Evolutionary conservation across 2,329 filamentous ascomycete species (phyloP).

Genomic region (Nemania bipapillata): DNA sequence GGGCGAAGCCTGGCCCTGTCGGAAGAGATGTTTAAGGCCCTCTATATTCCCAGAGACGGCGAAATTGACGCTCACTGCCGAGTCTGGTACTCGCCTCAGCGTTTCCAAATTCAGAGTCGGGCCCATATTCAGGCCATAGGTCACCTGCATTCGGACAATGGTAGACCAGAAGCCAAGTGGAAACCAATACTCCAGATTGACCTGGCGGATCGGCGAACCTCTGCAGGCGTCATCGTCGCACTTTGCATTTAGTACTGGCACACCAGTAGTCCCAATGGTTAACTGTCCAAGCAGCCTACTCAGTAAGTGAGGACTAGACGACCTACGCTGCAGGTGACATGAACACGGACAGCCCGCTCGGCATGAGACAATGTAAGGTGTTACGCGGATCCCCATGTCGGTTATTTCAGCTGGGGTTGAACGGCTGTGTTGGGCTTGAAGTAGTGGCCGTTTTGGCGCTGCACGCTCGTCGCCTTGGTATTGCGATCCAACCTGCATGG

Average conservation of each 20-base stretch:
- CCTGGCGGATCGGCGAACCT: conserved; percentile 39
- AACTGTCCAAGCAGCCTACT: conserved; percentile 46
- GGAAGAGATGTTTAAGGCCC: conserved; percentile 10
- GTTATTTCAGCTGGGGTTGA: conserved; percentile 6
- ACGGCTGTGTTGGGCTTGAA: not conserved
- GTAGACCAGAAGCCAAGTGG: conserved; percentile 48
- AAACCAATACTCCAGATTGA: conserved; percentile 52
- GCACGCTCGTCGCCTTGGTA: conserved; percentile 34
- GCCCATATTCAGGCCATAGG: conserved; percentile 41
- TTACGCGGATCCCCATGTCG: conserved; percentile 27
- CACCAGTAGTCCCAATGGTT: conserved; percentile 47
- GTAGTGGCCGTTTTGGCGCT: not conserved
- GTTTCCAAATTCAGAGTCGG: conserved; percentile 45
- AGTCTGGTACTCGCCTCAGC: conserved; percentile 6
- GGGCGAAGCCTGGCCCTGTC: not conserved
- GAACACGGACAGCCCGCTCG: conserved; percentile 18
- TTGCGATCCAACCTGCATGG: conserved; percentile 43
- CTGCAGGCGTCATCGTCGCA: conserved; percentile 43
- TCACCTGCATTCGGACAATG: conserved; percentile 46
- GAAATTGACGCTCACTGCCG: not conserved
- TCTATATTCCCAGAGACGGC: conserved; percentile 11
- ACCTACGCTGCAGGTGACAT: conserved; percentile 33
- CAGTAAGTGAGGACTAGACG: conserved; percentile 39
- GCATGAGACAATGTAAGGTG: conserved; percentile 9
- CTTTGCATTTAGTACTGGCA: conserved; percentile 45